phyloP scores from a whole-genome alignment of 768 basidiomycete species.

The Trametes elegans region DNA sequence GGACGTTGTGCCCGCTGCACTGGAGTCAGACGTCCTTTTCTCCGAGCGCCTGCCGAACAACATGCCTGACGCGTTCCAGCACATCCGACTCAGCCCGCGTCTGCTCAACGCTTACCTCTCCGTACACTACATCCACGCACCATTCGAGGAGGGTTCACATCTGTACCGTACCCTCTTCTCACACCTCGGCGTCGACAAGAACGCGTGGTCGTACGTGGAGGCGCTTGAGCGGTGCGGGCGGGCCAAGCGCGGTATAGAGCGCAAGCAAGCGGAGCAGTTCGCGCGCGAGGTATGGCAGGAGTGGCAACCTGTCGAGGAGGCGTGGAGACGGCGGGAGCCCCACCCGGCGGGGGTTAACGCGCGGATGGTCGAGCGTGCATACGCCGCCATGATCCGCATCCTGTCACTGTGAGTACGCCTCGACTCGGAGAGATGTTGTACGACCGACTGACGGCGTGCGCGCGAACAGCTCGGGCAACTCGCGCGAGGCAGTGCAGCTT shows the following conservation, averaged over 20 bases:
- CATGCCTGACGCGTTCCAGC: conserved; percentile 44
- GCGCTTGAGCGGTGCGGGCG: conserved; percentile 65
- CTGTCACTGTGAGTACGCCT: conserved; percentile 52
- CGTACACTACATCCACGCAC: conserved; percentile 62
- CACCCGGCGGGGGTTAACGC: conserved; percentile 21
- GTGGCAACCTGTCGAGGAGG: conserved; percentile 53
- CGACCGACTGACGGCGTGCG: background rate
- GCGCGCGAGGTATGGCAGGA: conserved; percentile 64
- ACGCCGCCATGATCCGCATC: conserved; percentile 66
- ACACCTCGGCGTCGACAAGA: conserved; percentile 40
- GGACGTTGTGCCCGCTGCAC: conserved; percentile 31
- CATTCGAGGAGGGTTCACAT: conserved; percentile 45
- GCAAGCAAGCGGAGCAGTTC: conserved; percentile 47
- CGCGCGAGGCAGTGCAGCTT: conserved; percentile 46
- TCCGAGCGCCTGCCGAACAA: background rate
- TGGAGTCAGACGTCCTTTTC: background rate
- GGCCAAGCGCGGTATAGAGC: conserved; percentile 43
- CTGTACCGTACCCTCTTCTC: conserved; percentile 52
- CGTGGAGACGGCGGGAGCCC: conserved; percentile 25
- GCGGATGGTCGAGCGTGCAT: conserved; percentile 67
- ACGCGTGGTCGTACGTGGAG: conserved; percentile 58
- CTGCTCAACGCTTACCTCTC: conserved; percentile 82
- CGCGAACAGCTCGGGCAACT: conserved; percentile 38
- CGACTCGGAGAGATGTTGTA: conserved; percentile 1
- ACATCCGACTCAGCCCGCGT: conserved; percentile 56